phyloP scores from a whole-genome alignment of 225 moss, liverwort and hornwort genomes.

The Marchantia polymorpha region DNA sequence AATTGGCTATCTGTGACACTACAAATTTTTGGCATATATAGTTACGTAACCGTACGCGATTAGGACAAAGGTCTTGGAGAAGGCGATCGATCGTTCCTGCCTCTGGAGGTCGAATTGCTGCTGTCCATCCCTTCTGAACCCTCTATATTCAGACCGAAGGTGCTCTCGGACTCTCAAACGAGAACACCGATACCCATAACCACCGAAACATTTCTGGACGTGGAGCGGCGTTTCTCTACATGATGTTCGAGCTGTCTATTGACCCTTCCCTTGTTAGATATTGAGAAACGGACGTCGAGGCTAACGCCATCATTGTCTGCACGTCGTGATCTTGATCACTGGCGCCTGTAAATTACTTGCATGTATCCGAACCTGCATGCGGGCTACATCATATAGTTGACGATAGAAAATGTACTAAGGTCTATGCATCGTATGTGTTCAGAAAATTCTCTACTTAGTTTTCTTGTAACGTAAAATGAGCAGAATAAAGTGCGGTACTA shows the following conservation, averaged over 20 bases:
- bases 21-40: slow-evolving; percentile 5
- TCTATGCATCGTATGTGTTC: neutral
- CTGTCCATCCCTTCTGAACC: neutral
- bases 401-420: neutral
- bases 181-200: neutral
- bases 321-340: neutral
- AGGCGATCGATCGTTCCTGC: neutral
- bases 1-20: neutral
- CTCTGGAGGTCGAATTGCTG: neutral
- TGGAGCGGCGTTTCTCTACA: neutral
- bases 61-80: neutral
- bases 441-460: neutral
- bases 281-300: neutral
- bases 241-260: slow-evolving; percentile 1
- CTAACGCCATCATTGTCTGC: neutral
- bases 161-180: neutral
- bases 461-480: neutral
- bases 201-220: neutral
- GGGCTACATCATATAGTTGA: neutral
- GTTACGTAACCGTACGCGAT: neutral
- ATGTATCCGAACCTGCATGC: neutral
- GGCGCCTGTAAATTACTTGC: neutral
- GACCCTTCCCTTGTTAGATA: neutral
- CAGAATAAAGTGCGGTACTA: slow-evolving; percentile 3
- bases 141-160: neutral